Conservation (phyloP, 73 alveolate species). For the Paramecium bursaria region DNA sequence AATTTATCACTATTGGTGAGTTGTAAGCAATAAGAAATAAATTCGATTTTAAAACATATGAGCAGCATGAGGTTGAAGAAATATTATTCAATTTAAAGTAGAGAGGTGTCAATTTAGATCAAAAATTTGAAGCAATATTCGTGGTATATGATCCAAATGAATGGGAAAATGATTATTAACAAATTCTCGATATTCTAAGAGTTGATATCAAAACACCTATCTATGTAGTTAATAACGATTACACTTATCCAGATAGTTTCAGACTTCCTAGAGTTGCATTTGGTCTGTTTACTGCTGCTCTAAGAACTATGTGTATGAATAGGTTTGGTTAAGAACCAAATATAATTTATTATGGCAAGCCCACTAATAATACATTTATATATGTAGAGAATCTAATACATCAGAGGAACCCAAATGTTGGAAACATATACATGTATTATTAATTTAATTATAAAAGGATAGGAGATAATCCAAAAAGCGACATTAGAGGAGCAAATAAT, state of each 20-base stretch:
- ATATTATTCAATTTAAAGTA: no score
- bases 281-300: constrained; percentile 70
- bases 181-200: constrained; percentile 31
- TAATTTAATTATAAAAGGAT: no score
- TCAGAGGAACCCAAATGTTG: constrained; percentile 36
- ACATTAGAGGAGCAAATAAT: constrained; percentile 81
- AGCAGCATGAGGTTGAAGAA: no score
- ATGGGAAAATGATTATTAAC: constrained; percentile 62
- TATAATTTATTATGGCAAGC: constrained; percentile 78
- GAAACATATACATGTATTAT: constrained; percentile 66
- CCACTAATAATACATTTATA: constrained; percentile 72
- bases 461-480: constrained; percentile 87
- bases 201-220: constrained; percentile 24
- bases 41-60: constrained; percentile 58
- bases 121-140: constrained; percentile 50
- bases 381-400: constrained; percentile 69
- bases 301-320: constrained; percentile 49
- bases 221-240: constrained; percentile 65
- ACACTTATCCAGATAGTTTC: constrained; percentile 63
- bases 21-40: constrained; percentile 71
- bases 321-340: constrained; percentile 65
- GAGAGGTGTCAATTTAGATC: not conserved
- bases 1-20: constrained; percentile 76
- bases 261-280: constrained; percentile 75
- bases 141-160: constrained; percentile 57